phyloP scores from a whole-genome alignment of 345 rosid genomes.

The Linum lewisii region DNA sequence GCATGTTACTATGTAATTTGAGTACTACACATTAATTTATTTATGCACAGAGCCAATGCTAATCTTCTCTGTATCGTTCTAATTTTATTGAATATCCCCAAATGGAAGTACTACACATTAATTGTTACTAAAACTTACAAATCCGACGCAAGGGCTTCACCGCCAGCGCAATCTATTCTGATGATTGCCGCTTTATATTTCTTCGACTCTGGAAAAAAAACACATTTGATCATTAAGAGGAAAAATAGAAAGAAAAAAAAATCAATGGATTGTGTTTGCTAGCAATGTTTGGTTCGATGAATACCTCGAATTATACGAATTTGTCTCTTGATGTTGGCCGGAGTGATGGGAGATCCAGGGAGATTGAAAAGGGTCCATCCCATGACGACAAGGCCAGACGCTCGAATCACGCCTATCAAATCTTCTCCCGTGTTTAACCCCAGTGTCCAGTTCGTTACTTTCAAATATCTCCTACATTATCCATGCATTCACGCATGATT shows the following conservation, averaged over 20 bases:
- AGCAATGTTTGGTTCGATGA: not conserved
- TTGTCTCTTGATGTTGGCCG: conserved; percentile 75
- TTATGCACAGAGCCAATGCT: too few relatives aligned
- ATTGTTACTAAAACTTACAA: conserved; percentile 51
- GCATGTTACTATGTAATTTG: not conserved
- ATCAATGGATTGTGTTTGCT: not conserved
- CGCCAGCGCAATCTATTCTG: conserved; percentile 93
- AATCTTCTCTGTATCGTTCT: too few relatives aligned
- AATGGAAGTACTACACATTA: not conserved
- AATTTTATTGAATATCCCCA: too few relatives aligned
- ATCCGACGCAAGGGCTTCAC: conserved; percentile 96
- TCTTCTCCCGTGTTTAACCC: conserved; percentile 77
- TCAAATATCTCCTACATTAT: conserved; percentile 56
- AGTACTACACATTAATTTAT: not conserved
- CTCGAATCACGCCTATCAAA: conserved; percentile 75
- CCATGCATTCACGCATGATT: not conserved
- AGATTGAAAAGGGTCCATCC: conserved; percentile 47
- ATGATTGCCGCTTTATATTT: conserved; percentile 74
- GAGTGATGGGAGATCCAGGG: conserved; percentile 56
- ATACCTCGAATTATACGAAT: conserved; percentile 76
- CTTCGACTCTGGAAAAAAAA: conserved; percentile 42
- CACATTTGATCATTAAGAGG: not conserved
- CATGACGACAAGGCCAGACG: conserved; percentile 83
- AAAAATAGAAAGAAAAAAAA: too few relatives aligned
- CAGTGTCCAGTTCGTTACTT: conserved; percentile 79